Base-by-base conservation (phyloP, 2,329 filamentous ascomycete genomes). In the Fusarium stilboides region DNA sequence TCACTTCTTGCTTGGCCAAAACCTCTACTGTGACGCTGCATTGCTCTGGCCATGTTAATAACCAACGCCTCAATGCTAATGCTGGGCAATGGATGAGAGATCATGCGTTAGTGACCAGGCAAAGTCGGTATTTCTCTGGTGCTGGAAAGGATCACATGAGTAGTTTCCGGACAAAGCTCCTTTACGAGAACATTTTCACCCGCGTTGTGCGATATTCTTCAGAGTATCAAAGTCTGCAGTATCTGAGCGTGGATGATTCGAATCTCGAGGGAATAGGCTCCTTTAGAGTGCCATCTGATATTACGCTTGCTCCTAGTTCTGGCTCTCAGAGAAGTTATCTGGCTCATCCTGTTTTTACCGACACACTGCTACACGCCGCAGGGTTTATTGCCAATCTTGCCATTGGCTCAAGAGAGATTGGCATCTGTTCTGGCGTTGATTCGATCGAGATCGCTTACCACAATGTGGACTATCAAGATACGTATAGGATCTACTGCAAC, bases 191-290 rank as follows among this genome's bases (percentile, higher is more conserved):
- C 6, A 24, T 57, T 1, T 57, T 57, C 3, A 44, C 55, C 1
- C 55, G 55, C 2, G 55, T 44, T 8, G 55, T 57, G 10, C 22
- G 12, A 13, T 57, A 57, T 22, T 44, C 55, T 22, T 2, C 10
- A 31, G 20, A 44, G 5, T 57, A 52, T 22, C 55, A 57, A 4
- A 44, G n/a, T 8, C 19, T 52, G 31, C 37, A 52, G 22, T 52
- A 15, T 22, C 31, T 57, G 3, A 15, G 44, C 5, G 55, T 57
- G 10, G 31, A 39, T 2, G 55, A 55, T 17, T 60, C 57, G 1
- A 60, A 60, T 8, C 57, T 60, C 4, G 49, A 60, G 6, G 50
- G 50, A 2, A 34, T 60, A 6, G 57, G 57, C 19, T 49, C 26
- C 3, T 55, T 60, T 14, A 42, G 22, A 6, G 3, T 59, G 17